phyloP scores from a whole-genome alignment of 805 yeast species.

The Suhomyces sp. region DNA sequence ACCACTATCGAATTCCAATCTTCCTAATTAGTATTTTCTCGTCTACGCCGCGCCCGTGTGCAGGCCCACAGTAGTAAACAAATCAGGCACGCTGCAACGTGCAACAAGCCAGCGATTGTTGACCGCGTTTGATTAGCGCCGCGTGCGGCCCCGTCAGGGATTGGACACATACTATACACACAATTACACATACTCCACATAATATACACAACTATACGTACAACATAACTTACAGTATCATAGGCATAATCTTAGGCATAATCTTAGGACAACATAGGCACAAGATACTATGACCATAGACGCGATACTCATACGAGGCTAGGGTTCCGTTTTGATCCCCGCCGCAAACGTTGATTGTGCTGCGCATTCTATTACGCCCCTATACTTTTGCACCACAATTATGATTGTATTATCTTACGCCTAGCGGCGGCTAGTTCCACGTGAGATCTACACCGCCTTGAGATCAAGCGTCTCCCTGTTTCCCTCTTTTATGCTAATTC shows the following conservation, averaged over 20 bases:
- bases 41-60: not conserved
- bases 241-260: no score
- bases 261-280: no score
- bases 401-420: not conserved
- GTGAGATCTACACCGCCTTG: not conserved
- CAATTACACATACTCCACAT: no score
- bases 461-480: not conserved
- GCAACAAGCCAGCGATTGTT: not conserved
- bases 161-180: no score
- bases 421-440: not conserved
- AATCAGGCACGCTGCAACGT: not conserved
- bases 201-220: no score
- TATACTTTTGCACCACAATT: not conserved
- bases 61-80: not conserved
- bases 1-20: no score
- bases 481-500: no score
- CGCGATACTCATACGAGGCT: no score
- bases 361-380: not conserved
- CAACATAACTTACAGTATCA: no score
- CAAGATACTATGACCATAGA: no score
- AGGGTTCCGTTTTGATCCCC: not conserved
- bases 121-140: not conserved
- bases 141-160: not conserved
- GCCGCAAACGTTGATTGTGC: not conserved
- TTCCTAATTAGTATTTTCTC: no score